A percentile compares a stretch with the other conserved stretches of the same genome.
These are phyloP conservation scores for Letharia lupina DNA, from an alignment of 495 filamentous ascomycete species.

Conservation along the genomic window DNA sequence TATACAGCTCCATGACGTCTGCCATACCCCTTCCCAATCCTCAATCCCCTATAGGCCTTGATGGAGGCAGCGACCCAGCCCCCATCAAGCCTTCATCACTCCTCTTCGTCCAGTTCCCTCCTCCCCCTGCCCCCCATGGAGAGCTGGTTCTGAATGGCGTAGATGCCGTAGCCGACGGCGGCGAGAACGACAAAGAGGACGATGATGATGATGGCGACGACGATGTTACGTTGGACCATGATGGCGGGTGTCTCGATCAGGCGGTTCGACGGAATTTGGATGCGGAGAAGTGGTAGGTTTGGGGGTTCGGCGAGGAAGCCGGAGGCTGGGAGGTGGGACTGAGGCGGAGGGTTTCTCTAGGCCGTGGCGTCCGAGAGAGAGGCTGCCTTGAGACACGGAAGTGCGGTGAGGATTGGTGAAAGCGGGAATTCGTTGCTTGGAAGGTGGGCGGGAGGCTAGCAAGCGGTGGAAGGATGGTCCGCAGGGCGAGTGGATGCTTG, in stretches of 20 bases:
- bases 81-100: slow-evolving; percentile 10
- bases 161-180: slow-evolving; percentile 61
- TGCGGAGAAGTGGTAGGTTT: neutral
- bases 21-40: neutral
- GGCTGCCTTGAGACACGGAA: too few relatives aligned
- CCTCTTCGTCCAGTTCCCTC: slow-evolving; percentile 38
- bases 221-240: slow-evolving; percentile 63
- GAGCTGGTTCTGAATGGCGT: slow-evolving; percentile 41
- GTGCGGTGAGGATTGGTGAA: too few relatives aligned
- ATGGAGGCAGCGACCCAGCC: neutral
- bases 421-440: too few relatives aligned
- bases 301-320: neutral
- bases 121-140: slow-evolving; percentile 33
- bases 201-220: slow-evolving; percentile 77
- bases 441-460: neutral
- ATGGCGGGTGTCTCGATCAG: neutral
- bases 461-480: neutral
- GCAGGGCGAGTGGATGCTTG: neutral
- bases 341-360: too few relatives aligned
- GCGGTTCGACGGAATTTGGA: slow-evolving; percentile 1
- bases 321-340: too few relatives aligned
- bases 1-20: neutral
- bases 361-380: too few relatives aligned
- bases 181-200: slow-evolving; percentile 66
- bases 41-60: neutral